Evolutionary conservation across 208 protist genomes (phyloP).

Genomic region (Acanthamoeba lenticulata): DNA sequence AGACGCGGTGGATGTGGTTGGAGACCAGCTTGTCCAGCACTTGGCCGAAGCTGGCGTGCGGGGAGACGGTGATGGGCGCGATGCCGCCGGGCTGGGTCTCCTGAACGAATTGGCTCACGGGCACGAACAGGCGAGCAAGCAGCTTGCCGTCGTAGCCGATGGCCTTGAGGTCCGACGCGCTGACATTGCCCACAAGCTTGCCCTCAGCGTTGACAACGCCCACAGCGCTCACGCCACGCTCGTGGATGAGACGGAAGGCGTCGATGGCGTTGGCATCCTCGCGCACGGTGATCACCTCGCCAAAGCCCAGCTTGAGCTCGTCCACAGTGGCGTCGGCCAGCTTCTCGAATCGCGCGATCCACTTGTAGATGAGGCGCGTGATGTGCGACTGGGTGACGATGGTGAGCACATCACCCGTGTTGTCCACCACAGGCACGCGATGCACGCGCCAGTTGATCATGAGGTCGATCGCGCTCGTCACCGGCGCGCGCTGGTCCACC

Average conservation of each 20-base stretch:
- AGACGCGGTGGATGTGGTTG: slow-evolving; percentile 37
- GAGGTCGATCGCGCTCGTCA: slow-evolving; percentile 67
- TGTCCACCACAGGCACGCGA: slow-evolving; percentile 70
- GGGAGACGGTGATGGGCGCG: slow-evolving; percentile 7
- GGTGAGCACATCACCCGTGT: slow-evolving; percentile 50
- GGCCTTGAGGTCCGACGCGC: slow-evolving; percentile 38
- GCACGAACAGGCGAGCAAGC: slow-evolving; percentile 15
- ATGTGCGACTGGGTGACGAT: slow-evolving; percentile 71
- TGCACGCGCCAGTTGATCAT: slow-evolving; percentile 75
- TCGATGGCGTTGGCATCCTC: slow-evolving; percentile 62
- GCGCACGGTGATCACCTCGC: slow-evolving; percentile 27
- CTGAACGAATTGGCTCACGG: slow-evolving; percentile 29
- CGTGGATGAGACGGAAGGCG: slow-evolving; percentile 71
- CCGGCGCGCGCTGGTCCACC: slow-evolving; percentile 70
- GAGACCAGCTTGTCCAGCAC: slow-evolving; percentile 36
- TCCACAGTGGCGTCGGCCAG: not conserved
- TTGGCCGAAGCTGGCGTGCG: slow-evolving; percentile 1
- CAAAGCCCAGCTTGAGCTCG: slow-evolving; percentile 28
- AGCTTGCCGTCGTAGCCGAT: slow-evolving; percentile 34
- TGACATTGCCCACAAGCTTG: slow-evolving; percentile 30
- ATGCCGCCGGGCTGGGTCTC: not conserved
- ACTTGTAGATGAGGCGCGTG: slow-evolving; percentile 45
- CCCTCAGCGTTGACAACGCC: slow-evolving; percentile 27
- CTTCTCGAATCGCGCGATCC: not conserved
- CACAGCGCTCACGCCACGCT: slow-evolving; percentile 58